phyloP scores from a whole-genome alignment of 768 basidiomycete species.

The Sporobolomyces phaffii region DNA sequence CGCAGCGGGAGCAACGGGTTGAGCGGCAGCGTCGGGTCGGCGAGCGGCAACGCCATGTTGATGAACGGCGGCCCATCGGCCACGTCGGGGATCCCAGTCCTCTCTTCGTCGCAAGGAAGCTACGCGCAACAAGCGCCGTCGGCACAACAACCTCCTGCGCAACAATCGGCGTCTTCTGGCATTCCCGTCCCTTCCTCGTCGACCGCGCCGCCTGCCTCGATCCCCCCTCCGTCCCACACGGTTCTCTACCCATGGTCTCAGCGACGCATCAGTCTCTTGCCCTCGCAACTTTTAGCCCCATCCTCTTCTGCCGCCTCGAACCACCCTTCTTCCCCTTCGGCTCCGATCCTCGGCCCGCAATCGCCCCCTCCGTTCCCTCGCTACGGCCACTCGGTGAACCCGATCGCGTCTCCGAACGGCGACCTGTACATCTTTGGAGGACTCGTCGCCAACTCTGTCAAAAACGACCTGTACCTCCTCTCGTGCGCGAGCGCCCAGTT shows the following conservation, averaged over 20 bases:
- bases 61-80: background rate
- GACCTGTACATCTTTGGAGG: constrained; percentile 97
- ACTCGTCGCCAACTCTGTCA: constrained; percentile 78
- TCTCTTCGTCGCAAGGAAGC: background rate
- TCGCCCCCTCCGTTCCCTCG: constrained; percentile 90
- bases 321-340: constrained; percentile 51
- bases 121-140: background rate
- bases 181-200: background rate
- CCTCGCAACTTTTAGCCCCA: constrained; percentile 52
- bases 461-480: constrained; percentile 90
- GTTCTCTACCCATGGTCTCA: constrained; percentile 72
- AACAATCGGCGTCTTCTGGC: background rate
- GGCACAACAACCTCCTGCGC: too few species aligned
- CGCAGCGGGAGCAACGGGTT: background rate
- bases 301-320: constrained; percentile 85
- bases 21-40: background rate
- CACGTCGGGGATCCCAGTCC: background rate
- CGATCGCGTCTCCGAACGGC: constrained; percentile 62
- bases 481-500: constrained; percentile 12
- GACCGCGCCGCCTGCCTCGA: background rate
- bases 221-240: constrained; percentile 11
- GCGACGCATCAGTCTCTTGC: constrained; percentile 63
- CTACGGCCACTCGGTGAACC: constrained; percentile 88
- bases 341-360: constrained; percentile 24
- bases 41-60: background rate